Evolutionary conservation across 1,284 basidiomycete species (phyloP).

Genomic region (Tetrapyrgos nigripes): DNA sequence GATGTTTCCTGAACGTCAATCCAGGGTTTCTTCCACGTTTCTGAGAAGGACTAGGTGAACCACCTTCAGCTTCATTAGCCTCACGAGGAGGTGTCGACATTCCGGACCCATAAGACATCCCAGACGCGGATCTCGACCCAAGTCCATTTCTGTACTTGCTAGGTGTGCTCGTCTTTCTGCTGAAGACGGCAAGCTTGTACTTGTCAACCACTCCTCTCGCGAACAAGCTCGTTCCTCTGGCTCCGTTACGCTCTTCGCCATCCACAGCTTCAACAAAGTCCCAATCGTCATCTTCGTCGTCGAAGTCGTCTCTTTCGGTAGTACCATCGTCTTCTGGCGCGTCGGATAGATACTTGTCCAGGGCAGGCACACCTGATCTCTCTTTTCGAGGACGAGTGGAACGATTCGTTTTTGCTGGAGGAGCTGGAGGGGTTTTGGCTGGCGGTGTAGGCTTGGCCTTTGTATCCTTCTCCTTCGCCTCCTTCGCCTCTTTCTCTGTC

Average conservation of each 20-base stretch:
- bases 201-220: conserved; percentile 85
- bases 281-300: conserved; percentile 85
- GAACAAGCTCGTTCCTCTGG: conserved; percentile 78
- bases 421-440: conserved; percentile 26
- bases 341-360: conserved; percentile 72
- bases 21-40: conserved; percentile 69
- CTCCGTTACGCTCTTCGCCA: conserved; percentile 80
- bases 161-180: conserved; percentile 70
- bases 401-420: conserved; percentile 27
- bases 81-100: conserved; percentile 40
- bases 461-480: conserved; percentile 25
- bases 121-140: conserved; percentile 57
- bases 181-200: conserved; percentile 82
- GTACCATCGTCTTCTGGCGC: conserved; percentile 61
- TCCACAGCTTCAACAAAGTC: conserved; percentile 83
- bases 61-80: conserved; percentile 46
- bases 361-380: conserved; percentile 78
- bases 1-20: conserved; percentile 74
- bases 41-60: conserved; percentile 56
- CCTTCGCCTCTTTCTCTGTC: background rate
- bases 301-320: conserved; percentile 68
- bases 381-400: conserved; percentile 55
- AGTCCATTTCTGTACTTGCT: conserved; percentile 40
- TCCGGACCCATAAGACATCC: conserved; percentile 62
- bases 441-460: conserved; percentile 24